Conservation (phyloP, 495 filamentous ascomycete genomes). For the Aspergillus hancockii region DNA sequence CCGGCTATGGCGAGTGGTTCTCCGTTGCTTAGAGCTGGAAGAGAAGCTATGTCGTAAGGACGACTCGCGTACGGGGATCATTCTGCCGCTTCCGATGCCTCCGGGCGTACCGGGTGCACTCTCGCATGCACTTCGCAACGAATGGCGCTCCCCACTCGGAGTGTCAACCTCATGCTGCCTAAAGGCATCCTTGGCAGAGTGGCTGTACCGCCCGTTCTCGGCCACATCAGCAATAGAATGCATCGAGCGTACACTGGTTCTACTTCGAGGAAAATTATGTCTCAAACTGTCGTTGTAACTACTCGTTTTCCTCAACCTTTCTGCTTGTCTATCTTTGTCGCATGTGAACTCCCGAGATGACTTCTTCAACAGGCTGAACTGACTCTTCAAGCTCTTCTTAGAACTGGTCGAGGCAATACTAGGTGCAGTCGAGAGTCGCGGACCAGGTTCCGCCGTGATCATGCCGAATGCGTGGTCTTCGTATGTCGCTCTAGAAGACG, state of each 20-base stretch:
- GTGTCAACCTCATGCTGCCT: constrained; percentile 23
- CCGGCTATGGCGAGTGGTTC: constrained; percentile 40
- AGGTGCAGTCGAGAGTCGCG: constrained; percentile 37
- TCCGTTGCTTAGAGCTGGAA: constrained; percentile 36
- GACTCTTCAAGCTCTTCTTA: constrained; percentile 40
- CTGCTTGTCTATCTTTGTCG: constrained; percentile 37
- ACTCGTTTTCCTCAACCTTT: constrained; percentile 38
- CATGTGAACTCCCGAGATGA: constrained; percentile 38
- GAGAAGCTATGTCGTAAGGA: constrained; percentile 60
- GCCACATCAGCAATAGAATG: constrained; percentile 48
- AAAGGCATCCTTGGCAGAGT: constrained; percentile 23
- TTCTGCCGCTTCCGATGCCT: constrained; percentile 47
- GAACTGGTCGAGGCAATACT: constrained; percentile 47
- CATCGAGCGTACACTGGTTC: constrained; percentile 45
- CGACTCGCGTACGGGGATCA: constrained; percentile 68
- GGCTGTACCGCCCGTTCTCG: constrained; percentile 35
- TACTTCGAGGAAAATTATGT: constrained; percentile 38
- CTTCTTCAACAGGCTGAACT: constrained; percentile 36
- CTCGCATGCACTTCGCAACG: constrained; percentile 31
- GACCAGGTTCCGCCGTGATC: constrained; percentile 44
- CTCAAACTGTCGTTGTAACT: constrained; percentile 41
- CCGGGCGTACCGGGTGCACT: constrained; percentile 36
- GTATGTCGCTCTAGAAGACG: constrained; percentile 34
- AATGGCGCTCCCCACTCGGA: constrained; percentile 28
- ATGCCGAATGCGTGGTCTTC: constrained; percentile 45